Conservation (phyloP, 1,284 basidiomycete genomes). For the Sanghuangporus baumii region DNA sequence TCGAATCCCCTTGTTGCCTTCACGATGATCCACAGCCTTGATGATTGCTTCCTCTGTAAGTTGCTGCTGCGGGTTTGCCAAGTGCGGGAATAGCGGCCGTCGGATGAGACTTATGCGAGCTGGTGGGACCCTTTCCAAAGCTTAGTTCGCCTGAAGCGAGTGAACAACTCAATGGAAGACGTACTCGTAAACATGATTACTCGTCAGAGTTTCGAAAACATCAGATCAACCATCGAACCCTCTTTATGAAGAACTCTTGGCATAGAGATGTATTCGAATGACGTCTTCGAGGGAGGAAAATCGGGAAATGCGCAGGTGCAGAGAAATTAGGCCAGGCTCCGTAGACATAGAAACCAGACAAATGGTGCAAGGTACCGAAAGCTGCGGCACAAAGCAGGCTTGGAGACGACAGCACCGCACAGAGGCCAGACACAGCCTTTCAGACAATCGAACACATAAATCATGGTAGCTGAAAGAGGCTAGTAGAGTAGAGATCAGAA, state of each 20-base stretch:
- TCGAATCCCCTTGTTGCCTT: too few species aligned
- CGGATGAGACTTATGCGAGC: too few species aligned
- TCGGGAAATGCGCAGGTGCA: neutral
- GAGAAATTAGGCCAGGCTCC: neutral
- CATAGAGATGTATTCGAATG: neutral
- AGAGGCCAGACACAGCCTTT: neutral
- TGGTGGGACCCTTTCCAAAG: too few species aligned
- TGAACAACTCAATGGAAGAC: too few species aligned
- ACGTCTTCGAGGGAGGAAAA: neutral
- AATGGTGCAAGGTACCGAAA: neutral
- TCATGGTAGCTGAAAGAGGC: too few species aligned
- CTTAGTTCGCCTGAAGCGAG: too few species aligned
- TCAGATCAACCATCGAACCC: neutral
- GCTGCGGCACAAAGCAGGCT: neutral
- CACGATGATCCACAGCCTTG: too few species aligned
- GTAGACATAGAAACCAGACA: neutral
- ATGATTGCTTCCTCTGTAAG: too few species aligned
- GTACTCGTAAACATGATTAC: too few species aligned
- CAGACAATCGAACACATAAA: neutral
- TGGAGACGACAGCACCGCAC: neutral
- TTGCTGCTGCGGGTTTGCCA: too few species aligned
- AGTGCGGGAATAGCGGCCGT: too few species aligned
- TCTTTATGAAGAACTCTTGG: neutral
- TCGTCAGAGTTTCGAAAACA: neutral
- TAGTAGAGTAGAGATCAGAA: too few species aligned